Evolutionary conservation across 768 basidiomycete genomes (phyloP).

Genomic region (Hygrocybe coccinea): DNA sequence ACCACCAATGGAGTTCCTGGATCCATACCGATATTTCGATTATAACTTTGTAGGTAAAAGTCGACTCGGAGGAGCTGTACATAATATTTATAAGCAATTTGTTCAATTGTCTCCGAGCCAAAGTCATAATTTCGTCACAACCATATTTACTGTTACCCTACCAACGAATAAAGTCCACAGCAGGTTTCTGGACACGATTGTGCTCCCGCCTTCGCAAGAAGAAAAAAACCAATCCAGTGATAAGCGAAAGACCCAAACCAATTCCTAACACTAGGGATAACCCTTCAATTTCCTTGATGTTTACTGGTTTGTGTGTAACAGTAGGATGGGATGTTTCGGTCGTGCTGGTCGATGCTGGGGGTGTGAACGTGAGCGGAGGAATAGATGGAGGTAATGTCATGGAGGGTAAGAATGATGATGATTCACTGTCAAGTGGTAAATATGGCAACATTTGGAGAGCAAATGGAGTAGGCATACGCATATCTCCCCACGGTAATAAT

Average conservation of each 20-base stretch:
- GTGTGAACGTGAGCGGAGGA: neutral
- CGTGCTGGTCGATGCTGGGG: conserved; percentile 8
- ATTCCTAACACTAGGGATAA: conserved; percentile 27
- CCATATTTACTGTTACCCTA: neutral
- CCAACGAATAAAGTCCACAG: neutral
- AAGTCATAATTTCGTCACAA: neutral
- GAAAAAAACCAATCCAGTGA: conserved; percentile 18
- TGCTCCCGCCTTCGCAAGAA: conserved; percentile 22
- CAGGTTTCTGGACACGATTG: conserved; percentile 3
- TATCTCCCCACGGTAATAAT: conserved; percentile 34
- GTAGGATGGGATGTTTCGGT: conserved; percentile 4
- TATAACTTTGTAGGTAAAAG: neutral
- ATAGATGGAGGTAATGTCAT: neutral
- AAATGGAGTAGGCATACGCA: conserved; percentile 26
- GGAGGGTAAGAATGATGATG: conserved; percentile 6
- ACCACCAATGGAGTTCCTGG: conserved; percentile 62
- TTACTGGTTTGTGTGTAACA: conserved; percentile 12
- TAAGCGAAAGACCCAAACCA: conserved; percentile 25
- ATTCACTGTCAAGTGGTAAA: neutral
- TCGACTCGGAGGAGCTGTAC: neutral
- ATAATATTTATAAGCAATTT: neutral
- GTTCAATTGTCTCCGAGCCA: neutral
- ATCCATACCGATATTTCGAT: conserved; percentile 33
- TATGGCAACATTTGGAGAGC: neutral
- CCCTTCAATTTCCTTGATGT: conserved; percentile 16